Conservation (phyloP, 208 protist genomes). For the Phytomonas serpens region DNA sequence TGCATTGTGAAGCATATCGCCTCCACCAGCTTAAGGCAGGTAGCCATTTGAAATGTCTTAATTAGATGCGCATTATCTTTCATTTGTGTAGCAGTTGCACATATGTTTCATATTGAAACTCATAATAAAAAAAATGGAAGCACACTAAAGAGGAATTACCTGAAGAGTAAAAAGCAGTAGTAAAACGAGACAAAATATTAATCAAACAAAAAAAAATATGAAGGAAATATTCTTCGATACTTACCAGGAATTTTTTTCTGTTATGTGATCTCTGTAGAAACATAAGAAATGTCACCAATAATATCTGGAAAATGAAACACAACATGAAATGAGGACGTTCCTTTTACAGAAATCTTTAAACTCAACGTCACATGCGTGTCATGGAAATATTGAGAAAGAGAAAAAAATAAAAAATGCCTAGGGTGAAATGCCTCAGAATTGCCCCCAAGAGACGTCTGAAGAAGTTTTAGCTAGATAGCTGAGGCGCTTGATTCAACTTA, state of each 20-base stretch:
- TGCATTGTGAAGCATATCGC: background rate
- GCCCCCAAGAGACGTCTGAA: background rate
- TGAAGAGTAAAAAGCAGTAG: constrained; percentile 3
- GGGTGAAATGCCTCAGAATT: background rate
- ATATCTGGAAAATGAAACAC: background rate
- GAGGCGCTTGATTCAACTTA: background rate
- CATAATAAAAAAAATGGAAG: constrained; percentile 7
- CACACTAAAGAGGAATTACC: background rate
- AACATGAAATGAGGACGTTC: background rate
- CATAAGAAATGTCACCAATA: background rate
- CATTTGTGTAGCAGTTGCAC: background rate
- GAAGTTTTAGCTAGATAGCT: background rate
- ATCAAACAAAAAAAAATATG: constrained; percentile 2
- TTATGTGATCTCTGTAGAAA: background rate
- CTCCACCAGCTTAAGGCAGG: background rate
- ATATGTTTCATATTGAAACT: background rate
- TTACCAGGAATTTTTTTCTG: background rate
- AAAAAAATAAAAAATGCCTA: background rate
- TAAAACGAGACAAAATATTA: background rate
- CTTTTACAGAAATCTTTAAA: background rate
- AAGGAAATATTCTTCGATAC: background rate
- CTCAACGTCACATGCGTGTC: background rate
- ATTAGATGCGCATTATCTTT: background rate
- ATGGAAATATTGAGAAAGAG: background rate
- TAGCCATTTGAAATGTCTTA: background rate